Conservation (phyloP, 345 rosid genomes). For the Turritis glabra region DNA sequence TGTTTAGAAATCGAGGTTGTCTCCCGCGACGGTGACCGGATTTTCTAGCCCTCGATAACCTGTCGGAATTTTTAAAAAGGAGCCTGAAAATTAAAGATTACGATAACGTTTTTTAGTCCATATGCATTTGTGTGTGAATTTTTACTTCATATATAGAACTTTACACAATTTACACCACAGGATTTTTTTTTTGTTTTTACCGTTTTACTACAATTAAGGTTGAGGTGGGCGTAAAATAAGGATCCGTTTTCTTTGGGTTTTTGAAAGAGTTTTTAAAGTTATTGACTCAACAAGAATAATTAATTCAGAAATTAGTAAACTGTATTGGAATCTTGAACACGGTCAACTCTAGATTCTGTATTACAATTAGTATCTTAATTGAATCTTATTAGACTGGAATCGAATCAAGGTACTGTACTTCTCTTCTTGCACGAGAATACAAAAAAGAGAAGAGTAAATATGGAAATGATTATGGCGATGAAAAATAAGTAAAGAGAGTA, state of each 20-base stretch:
- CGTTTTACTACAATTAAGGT: conserved; percentile 25
- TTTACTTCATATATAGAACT: conserved; percentile 8
- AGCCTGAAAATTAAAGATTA: conserved; percentile 21
- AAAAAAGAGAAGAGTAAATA: not conserved
- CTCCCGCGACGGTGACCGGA: conserved; percentile 39
- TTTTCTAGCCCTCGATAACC: conserved; percentile 21
- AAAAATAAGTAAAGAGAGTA: no score
- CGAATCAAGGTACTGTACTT: not conserved
- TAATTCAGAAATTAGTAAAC: not conserved
- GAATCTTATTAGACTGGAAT: not conserved
- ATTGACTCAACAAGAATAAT: not conserved
- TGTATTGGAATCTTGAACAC: conserved; percentile 8
- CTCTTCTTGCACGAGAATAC: not conserved
- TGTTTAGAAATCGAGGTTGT: conserved; percentile 7
- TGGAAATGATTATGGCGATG: no score
- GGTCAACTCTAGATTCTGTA: conserved; percentile 9
- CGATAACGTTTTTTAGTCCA: conserved; percentile 29
- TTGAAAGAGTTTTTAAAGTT: not conserved
- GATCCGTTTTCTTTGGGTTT: conserved; percentile 13
- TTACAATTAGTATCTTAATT: not conserved
- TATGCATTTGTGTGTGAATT: not conserved
- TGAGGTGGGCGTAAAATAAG: not conserved
- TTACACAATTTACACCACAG: conserved; percentile 16
- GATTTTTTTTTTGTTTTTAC: not conserved
- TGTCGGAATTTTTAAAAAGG: conserved; percentile 14